These are phyloP conservation scores for Arachis stenosperma DNA, from an alignment of 306 rosid species.

Conservation along the genomic window DNA sequence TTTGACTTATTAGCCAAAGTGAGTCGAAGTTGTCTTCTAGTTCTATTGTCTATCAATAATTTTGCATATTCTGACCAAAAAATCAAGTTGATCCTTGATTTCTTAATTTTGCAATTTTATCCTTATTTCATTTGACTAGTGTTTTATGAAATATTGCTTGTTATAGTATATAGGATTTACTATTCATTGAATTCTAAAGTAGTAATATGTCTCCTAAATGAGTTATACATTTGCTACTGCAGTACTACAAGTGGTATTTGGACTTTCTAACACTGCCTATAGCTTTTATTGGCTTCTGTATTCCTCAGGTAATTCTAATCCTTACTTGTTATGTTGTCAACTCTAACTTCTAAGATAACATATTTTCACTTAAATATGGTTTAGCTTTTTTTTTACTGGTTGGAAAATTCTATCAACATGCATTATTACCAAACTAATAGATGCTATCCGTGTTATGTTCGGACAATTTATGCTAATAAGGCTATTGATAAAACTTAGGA, in stretches of 20 bases:
- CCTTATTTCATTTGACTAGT: constrained; percentile 21
- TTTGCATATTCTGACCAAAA: constrained; percentile 24
- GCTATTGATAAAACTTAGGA: neutral
- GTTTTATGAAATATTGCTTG: constrained; percentile 30
- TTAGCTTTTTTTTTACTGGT: neutral
- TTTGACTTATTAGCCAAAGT: constrained; percentile 60
- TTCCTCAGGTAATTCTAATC: constrained; percentile 79
- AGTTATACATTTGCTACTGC: constrained; percentile 51
- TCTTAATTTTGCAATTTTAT: constrained; percentile 29
- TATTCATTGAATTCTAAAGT: constrained; percentile 32
- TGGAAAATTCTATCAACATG: constrained; percentile 12
- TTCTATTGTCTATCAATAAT: constrained; percentile 17
- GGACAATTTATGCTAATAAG: constrained; percentile 10
- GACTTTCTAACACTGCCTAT: constrained; percentile 66
- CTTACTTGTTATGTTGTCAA: constrained; percentile 25
- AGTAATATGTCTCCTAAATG: constrained; percentile 22
- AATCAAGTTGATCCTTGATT: constrained; percentile 28
- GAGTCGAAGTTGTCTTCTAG: constrained; percentile 46
- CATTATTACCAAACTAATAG: neutral
- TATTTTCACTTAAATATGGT: constrained; percentile 21
- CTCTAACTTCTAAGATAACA: constrained; percentile 16
- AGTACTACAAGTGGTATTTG: constrained; percentile 71
- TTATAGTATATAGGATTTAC: constrained; percentile 2
- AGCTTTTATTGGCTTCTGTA: constrained; percentile 49
- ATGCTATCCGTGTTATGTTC: neutral